Evolutionary conservation across 441 rosid species (phyloP), one percentile per base, ranked within the genome.

Genomic region (Flueggea neowawraea): DNA sequence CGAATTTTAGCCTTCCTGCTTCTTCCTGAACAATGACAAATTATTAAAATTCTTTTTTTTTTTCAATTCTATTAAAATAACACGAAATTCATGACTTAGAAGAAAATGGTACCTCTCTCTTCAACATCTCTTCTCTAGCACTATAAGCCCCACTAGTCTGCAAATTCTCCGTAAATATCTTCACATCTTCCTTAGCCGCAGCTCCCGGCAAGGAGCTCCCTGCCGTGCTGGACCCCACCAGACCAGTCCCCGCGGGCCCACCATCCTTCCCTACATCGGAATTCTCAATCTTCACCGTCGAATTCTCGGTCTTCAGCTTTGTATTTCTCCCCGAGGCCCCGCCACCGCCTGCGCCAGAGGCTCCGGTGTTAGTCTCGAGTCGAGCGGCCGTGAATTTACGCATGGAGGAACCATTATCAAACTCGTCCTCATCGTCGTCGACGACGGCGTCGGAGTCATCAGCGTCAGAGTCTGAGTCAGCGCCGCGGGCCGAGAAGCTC

Each of bases 91-190:
- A 14, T 16, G n/a, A 3, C 16, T 0, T 5, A 57, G 41, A 5
- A 5, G 41, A 58, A 16, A 15, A 4, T 3, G 33, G 50, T 61
- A 84, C 99, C 89, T 95, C 99, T 81, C 86, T 76, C 72, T 85
- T 95, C 78, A 95, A 77, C 73, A 71, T 71, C 77, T 92, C 99
- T 79, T 95, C 99, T 79, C 99, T 83, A 1, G 97, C 96, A 68
- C 89, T 87, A 73, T 95, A 95, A 70, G 99, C 99, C 5, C 99
- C 98, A 58, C 95, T 88, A 6, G 97, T 88, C 88, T 95, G 99
- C 56, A 90, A 63, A 80, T 92, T 90, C 73, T 92, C 99, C 0
- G 98, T 84, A 75, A 90, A 80, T 73, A 88, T 82, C 86, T 90
- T 88, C 65, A 78, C 85, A 13, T 88, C 99, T 73, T 92, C 98